Conservation (phyloP, 768 basidiomycete genomes). For the Suillus weaverae region DNA sequence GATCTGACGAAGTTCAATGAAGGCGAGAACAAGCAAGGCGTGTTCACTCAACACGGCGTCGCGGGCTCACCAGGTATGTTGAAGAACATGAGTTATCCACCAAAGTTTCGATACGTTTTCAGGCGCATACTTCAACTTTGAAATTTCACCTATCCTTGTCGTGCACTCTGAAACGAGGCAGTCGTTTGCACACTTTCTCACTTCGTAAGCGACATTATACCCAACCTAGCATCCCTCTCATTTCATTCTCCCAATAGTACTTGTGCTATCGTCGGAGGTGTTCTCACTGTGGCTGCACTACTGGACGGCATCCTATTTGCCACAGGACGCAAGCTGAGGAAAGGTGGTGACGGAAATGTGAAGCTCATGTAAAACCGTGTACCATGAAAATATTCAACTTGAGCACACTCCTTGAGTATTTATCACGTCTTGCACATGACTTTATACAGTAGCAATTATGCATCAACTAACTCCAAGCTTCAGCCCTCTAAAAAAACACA, state of each 20-base stretch:
- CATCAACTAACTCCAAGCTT: neutral
- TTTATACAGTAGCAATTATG: neutral
- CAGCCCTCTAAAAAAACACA: neutral
- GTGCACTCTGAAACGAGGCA: conserved; percentile 90
- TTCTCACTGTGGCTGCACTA: conserved; percentile 89
- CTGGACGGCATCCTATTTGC: conserved; percentile 87
- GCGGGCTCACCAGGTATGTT: conserved; percentile 65
- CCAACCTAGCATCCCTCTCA: neutral
- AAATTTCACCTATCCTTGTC: conserved; percentile 95
- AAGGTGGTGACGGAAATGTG: conserved; percentile 39
- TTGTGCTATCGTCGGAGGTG: conserved; percentile 97
- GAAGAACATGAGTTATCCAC: neutral
- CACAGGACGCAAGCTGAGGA: conserved; percentile 73
- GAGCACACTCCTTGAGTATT: conserved; percentile 18
- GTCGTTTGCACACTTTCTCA: conserved; percentile 96
- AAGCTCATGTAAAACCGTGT: conserved; percentile 32
- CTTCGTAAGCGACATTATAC: conserved; percentile 67
- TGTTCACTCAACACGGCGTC: conserved; percentile 73
- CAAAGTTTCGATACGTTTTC: conserved; percentile 5
- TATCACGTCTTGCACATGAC: conserved; percentile 5
- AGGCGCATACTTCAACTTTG: conserved; percentile 90
- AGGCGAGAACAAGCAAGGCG: conserved; percentile 61
- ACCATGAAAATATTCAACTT: conserved; percentile 6
- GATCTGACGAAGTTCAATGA: conserved; percentile 67
- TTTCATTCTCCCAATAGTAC: conserved; percentile 51